Conservation (phyloP, 2,329 filamentous ascomycete genomes). For the Xylariaceae sp. region DNA sequence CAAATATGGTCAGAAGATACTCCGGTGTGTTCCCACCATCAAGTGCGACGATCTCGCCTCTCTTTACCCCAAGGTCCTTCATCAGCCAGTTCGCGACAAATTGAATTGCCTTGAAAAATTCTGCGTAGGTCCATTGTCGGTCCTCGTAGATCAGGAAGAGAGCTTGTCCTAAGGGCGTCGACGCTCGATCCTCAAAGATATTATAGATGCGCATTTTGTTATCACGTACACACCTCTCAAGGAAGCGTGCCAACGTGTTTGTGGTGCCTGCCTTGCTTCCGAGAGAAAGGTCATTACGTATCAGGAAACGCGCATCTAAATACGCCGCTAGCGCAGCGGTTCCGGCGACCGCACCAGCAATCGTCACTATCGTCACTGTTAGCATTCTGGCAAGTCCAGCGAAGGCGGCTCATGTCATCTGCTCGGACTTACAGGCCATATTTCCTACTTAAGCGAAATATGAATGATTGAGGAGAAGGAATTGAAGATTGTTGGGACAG, state of each 20-base stretch:
- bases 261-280: conserved; percentile 2
- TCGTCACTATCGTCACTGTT: neutral
- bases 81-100: conserved; percentile 61
- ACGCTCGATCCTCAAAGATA: conserved; percentile 24
- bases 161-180: conserved; percentile 16
- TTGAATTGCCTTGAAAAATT: conserved; percentile 49
- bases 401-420: no score
- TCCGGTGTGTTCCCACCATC: conserved; percentile 65
- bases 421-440: no score
- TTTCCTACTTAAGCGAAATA: no score
- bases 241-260: neutral
- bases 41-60: conserved; percentile 58
- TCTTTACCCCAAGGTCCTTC: conserved; percentile 50
- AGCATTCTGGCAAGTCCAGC: no score
- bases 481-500: no score
- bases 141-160: conserved; percentile 53
- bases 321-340: conserved; percentile 12
- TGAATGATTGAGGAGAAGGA: no score
- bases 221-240: conserved; percentile 33
- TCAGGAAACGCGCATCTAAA: conserved; percentile 11
- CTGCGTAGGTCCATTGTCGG: conserved; percentile 55
- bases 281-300: conserved; percentile 15
- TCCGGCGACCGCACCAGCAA: conserved; percentile 10
- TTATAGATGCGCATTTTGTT: conserved; percentile 24
- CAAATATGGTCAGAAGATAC: conserved; percentile 63